Evolutionary conservation across 768 basidiomycete species (phyloP).

Genomic region (Postia placenta): DNA sequence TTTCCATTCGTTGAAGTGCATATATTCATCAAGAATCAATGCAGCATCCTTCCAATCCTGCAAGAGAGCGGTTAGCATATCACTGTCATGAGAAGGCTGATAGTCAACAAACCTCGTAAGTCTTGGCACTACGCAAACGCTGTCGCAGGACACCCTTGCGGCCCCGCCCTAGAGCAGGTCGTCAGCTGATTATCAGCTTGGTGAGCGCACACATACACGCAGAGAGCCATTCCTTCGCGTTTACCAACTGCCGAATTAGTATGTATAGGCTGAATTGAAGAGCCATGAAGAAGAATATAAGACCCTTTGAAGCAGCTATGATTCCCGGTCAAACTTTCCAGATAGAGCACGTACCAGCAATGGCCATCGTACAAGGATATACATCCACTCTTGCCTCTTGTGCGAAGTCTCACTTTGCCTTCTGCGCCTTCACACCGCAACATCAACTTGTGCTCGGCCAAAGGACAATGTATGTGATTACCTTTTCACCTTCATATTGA

Average conservation of each 20-base stretch:
- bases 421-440: conserved; percentile 26
- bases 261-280: conserved; percentile 85
- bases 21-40: conserved; percentile 66
- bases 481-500: conserved; percentile 80
- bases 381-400: conserved; percentile 67
- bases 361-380: conserved; percentile 80
- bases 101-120: conserved; percentile 53
- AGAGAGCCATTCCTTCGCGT: conserved; percentile 87
- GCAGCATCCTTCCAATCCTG: conserved; percentile 90
- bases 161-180: conserved; percentile 65
- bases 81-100: neutral
- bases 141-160: conserved; percentile 73
- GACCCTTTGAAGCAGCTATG: conserved; percentile 40
- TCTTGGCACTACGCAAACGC: conserved; percentile 65
- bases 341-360: conserved; percentile 50
- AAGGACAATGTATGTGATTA: conserved; percentile 24
- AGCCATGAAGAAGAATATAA: conserved; percentile 81
- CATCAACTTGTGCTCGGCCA: neutral
- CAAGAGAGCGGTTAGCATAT: conserved; percentile 1
- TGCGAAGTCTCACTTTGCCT: conserved; percentile 27
- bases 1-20: conserved; percentile 92
- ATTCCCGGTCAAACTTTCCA: too few species aligned
- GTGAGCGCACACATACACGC: conserved; percentile 53
- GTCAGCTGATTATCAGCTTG: neutral
- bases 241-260: conserved; percentile 85